A percentile compares a stretch with the other conserved stretches of the same genome.
Evolutionary conservation across 148 eudicot genomes (phyloP).

Genomic region (Fagopyrum esculentum): DNA sequence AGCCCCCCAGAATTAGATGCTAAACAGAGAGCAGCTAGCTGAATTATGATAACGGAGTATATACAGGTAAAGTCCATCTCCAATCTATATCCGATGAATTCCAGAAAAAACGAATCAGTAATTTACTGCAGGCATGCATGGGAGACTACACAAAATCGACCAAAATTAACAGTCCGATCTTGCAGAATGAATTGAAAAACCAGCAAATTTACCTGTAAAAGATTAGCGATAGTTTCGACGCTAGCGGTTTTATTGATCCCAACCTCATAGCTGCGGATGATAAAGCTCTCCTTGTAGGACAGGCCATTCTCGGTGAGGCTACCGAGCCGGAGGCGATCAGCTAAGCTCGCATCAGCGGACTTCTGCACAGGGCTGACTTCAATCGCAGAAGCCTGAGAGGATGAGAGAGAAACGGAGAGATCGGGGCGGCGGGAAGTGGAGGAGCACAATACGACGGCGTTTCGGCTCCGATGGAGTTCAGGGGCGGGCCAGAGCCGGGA

Average conservation of each 20-base stretch:
- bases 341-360: constrained; percentile 19
- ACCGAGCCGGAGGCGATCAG: constrained; percentile 59
- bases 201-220: constrained; percentile 47
- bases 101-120: background rate
- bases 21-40: background rate
- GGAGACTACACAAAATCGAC: background rate
- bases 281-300: constrained; percentile 80
- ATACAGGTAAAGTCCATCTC: background rate
- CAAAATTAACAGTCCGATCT: constrained; percentile 3
- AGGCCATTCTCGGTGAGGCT: constrained; percentile 71
- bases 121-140: background rate
- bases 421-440: constrained; percentile 9
- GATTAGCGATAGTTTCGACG: constrained; percentile 89
- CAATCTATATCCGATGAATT: background rate
- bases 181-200: background rate
- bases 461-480: constrained; percentile 14
- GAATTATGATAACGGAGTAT: background rate
- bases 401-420: background rate
- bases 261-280: constrained; percentile 82
- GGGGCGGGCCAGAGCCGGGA: constrained; percentile 30
- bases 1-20: background rate
- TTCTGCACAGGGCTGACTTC: background rate
- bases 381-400: constrained; percentile 4
- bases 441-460: constrained; percentile 13
- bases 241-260: constrained; percentile 96